Conservation (phyloP, 192 early-diverging fungal species). For the Gryganskiella cystojenkinii region DNA sequence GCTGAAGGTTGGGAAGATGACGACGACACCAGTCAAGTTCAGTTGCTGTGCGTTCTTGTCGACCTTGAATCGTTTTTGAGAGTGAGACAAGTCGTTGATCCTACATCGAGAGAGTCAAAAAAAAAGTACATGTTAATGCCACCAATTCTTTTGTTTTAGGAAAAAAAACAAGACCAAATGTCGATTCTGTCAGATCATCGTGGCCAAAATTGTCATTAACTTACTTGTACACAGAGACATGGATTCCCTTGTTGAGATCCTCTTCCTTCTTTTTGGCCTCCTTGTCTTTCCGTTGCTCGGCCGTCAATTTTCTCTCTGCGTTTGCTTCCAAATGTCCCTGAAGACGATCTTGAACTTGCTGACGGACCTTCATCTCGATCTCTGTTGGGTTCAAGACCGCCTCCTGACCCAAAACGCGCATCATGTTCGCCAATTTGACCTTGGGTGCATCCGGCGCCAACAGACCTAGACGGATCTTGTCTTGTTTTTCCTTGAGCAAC, state of each 20-base stretch:
- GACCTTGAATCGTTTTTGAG: slow-evolving; percentile 92
- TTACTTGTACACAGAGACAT: slow-evolving; percentile 89
- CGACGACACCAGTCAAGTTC: slow-evolving; percentile 83
- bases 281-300: slow-evolving; percentile 88
- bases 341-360: slow-evolving; percentile 84
- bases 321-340: slow-evolving; percentile 86
- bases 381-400: slow-evolving; percentile 95
- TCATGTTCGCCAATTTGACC: slow-evolving; percentile 93
- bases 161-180: background rate
- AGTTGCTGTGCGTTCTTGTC: slow-evolving; percentile 89
- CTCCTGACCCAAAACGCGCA: slow-evolving; percentile 94
- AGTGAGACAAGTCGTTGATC: slow-evolving; percentile 79
- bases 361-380: slow-evolving; percentile 91
- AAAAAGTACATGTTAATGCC: no score
- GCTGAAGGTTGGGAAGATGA: slow-evolving; percentile 78
- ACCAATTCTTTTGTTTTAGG: background rate
- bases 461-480: slow-evolving; percentile 93
- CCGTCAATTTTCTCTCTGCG: slow-evolving; percentile 84
- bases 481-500: slow-evolving; percentile 90
- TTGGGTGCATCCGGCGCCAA: slow-evolving; percentile 93
- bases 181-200: background rate
- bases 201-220: slow-evolving; percentile 28
- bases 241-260: slow-evolving; percentile 74
- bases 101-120: slow-evolving; percentile 44
- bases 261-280: slow-evolving; percentile 75